Conservation (phyloP, 2,329 filamentous ascomycete species). For the Lizonia empirigonia region DNA sequence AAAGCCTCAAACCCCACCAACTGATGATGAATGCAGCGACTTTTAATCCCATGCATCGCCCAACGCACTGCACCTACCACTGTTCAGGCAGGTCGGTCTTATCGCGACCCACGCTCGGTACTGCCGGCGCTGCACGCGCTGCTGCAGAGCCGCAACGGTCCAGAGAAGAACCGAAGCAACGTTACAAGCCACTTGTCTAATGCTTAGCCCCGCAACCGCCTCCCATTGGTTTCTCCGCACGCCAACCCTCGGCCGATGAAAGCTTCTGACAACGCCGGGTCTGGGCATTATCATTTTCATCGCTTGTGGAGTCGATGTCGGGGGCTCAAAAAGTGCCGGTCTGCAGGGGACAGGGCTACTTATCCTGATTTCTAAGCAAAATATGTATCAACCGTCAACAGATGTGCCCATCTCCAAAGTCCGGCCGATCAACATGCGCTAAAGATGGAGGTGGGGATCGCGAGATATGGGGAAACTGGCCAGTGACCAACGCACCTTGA, state of each 20-base stretch:
- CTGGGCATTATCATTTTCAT: conserved; percentile 7
- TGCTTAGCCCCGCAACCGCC: conserved; percentile 21
- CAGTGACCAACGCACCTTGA: conserved; percentile 1
- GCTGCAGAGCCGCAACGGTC: conserved; percentile 7
- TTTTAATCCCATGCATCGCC: no score
- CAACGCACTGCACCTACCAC: no score
- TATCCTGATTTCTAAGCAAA: not conserved
- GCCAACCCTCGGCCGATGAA: conserved; percentile 1
- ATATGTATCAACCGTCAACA: conserved; percentile 1
- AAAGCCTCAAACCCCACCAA: no score
- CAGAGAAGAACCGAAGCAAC: conserved; percentile 9
- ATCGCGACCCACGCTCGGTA: not conserved
- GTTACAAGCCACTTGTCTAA: conserved; percentile 15
- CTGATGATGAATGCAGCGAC: not conserved
- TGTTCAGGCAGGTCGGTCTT: not conserved
- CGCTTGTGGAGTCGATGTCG: not conserved
- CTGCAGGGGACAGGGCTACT: not conserved
- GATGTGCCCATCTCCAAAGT: not conserved
- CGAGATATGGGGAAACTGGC: conserved; percentile 3
- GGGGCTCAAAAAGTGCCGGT: not conserved
- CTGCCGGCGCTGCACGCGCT: conserved; percentile 4
- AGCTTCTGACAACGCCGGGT: conserved; percentile 8
- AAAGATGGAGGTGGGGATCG: conserved; percentile 21
- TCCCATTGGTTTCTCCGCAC: conserved; percentile 18
- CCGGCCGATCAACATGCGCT: conserved; percentile 21